phyloP scores from a whole-genome alignment of 495 filamentous ascomycete genomes.

The Gamarada debralockiae region DNA sequence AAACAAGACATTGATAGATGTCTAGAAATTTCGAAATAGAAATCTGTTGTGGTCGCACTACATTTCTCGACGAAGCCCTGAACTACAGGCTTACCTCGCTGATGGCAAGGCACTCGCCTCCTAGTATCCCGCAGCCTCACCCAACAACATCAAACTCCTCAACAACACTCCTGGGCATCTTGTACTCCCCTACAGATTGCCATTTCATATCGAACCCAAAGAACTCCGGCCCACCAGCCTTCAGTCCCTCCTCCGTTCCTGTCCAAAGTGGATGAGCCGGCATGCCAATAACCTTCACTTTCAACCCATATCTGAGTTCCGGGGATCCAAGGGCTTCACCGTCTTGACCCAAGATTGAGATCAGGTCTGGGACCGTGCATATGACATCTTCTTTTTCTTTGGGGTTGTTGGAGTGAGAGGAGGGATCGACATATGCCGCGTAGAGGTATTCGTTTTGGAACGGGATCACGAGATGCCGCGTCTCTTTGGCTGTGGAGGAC shows the following conservation, averaged over 20 bases:
- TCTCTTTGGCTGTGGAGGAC: background rate
- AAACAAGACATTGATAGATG: too few relatives aligned
- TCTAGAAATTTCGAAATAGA: too few relatives aligned
- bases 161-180: slow-evolving; percentile 16
- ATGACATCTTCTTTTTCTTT: slow-evolving; percentile 21
- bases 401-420: background rate
- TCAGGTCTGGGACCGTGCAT: slow-evolving; percentile 34
- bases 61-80: too few relatives aligned
- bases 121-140: too few relatives aligned
- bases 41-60: too few relatives aligned
- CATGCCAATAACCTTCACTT: slow-evolving; percentile 31
- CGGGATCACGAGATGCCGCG: slow-evolving; percentile 13
- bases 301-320: slow-evolving; percentile 30
- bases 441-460: slow-evolving; percentile 20
- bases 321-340: slow-evolving; percentile 31
- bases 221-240: slow-evolving; percentile 28
- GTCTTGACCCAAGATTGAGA: slow-evolving; percentile 30
- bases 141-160: slow-evolving; percentile 1
- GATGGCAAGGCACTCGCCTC: too few relatives aligned
- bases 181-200: background rate
- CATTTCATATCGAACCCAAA: slow-evolving; percentile 3
- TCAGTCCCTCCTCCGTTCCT: slow-evolving; percentile 22
- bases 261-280: slow-evolving; percentile 33
- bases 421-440: slow-evolving; percentile 3
- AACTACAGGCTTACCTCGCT: too few relatives aligned